Evolutionary conservation across 805 yeast genomes (phyloP).

Genomic region (Barnettozyma californica): DNA sequence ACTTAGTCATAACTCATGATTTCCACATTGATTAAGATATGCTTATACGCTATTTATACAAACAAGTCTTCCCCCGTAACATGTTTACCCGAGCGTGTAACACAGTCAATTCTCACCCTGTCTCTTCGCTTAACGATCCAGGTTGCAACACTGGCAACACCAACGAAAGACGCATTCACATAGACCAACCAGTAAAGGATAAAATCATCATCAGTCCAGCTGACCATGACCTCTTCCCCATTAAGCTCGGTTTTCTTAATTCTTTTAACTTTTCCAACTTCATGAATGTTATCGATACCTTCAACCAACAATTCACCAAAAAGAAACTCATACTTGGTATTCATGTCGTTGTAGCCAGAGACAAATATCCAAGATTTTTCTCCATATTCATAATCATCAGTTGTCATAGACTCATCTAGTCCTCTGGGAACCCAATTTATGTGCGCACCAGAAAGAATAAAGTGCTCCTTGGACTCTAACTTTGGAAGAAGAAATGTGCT

Average conservation of each 20-base stretch:
- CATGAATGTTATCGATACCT: not conserved
- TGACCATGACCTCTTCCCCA: slow-evolving; percentile 13
- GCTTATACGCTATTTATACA: slow-evolving; percentile 1
- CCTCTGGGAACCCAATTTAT: slow-evolving; percentile 15
- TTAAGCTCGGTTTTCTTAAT: slow-evolving; percentile 8
- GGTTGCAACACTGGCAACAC: slow-evolving; percentile 13
- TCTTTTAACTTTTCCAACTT: not conserved
- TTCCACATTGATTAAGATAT: too few relatives aligned
- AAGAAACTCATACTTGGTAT: slow-evolving; percentile 13
- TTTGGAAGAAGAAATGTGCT: slow-evolving; percentile 15
- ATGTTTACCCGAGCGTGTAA: slow-evolving; percentile 19
- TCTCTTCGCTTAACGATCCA: slow-evolving; percentile 13
- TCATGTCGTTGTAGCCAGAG: slow-evolving; percentile 15
- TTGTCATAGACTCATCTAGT: not conserved
- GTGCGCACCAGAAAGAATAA: slow-evolving; percentile 20
- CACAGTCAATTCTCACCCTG: slow-evolving; percentile 17
- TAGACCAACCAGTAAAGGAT: slow-evolving; percentile 28
- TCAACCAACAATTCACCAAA: slow-evolving; percentile 25
- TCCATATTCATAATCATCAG: not conserved
- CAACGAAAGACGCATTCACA: slow-evolving; percentile 26
- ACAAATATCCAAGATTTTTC: slow-evolving; percentile 25
- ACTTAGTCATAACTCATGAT: too few relatives aligned
- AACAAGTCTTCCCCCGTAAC: slow-evolving; percentile 16
- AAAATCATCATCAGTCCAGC: slow-evolving; percentile 21
- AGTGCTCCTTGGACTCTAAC: slow-evolving; percentile 21